These are phyloP conservation scores for Candida cerambycidarum DNA, from an alignment of 805 yeast genomes.

Conservation along the genomic window DNA sequence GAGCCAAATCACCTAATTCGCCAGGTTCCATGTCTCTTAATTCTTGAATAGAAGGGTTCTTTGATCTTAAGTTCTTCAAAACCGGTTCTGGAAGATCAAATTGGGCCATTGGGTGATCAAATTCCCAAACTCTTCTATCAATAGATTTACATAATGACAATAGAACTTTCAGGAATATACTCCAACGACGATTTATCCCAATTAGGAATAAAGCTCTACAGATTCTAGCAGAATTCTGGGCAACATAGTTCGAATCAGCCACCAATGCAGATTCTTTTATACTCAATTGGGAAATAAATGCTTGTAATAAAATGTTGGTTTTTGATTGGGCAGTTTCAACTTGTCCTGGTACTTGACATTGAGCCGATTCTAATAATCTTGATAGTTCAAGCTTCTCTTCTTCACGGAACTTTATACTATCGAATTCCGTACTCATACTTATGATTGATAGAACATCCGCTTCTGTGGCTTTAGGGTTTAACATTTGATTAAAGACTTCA, in stretches of 20 bases:
- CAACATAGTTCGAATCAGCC: conserved; percentile 90
- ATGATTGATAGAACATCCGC: conserved; percentile 89
- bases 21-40: conserved; percentile 68
- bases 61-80: conserved; percentile 57
- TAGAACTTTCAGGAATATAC: conserved; percentile 69
- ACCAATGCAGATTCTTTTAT: conserved; percentile 77
- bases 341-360: conserved; percentile 82
- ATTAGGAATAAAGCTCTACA: conserved; percentile 86
- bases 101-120: conserved; percentile 85
- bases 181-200: conserved; percentile 91
- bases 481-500: conserved; percentile 83
- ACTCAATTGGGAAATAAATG: conserved; percentile 74
- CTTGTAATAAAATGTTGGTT: conserved; percentile 82
- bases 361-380: conserved; percentile 52
- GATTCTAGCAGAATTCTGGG: conserved; percentile 92
- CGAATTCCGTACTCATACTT: conserved; percentile 92
- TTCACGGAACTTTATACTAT: conserved; percentile 80
- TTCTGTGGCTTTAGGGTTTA: conserved; percentile 83
- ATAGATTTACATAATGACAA: conserved; percentile 82
- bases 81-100: conserved; percentile 76
- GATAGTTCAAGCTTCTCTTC: conserved; percentile 82
- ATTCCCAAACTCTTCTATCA: conserved; percentile 84
- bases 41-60: conserved; percentile 66
- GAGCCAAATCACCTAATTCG: conserved; percentile 89
- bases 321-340: conserved; percentile 78